Evolutionary conservation across 352 stramenopile genomes (phyloP), one percentile per base, ranked within the genome.

Genomic region (Plasmopara halstedii): DNA sequence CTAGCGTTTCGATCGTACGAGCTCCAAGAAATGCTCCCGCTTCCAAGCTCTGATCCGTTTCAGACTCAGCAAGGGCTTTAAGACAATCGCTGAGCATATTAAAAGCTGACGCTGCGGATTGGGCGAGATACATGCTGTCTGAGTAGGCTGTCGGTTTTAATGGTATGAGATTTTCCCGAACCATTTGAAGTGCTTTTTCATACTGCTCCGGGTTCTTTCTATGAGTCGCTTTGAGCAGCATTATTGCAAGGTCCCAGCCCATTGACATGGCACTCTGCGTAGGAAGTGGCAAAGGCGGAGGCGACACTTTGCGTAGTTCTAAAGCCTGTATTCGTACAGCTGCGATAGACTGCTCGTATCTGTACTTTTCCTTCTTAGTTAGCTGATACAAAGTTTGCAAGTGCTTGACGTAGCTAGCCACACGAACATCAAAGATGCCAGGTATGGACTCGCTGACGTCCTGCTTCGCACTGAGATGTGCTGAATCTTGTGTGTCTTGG

Each of bases 261-360:
- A 94, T 88, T 3, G 67, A 61, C 59, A 94, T 60, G 44, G 79
- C 91, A 48, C 82, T 91, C 44, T 94, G 79, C 15, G 82, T 94
- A 13, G 82, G 82, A 25, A 91, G 41, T 21, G 79, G 82, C 14
- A 94, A 51, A 2, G 82, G 80, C 4, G 79, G 79, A 4, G 82
- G 80, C 9, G 65, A 64, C 26, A 80, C 64, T 53, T 86, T 88
- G 26, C 77, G 75, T 39, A 88, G 54, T n/a, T 71, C 77, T 21
- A 73, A 77, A 1, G 82, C 70, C 13, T 74, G 67, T 10, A 59
- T 57, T 1, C 75, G 72, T 7, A 73, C 70, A 17, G 76, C 62
- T 22, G 72, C 45, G 0, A 88, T 39, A 4, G 72, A 65, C 37
- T 94, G 82, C 38, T 91, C 82, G 37, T 88, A 70, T 2, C 74